Evolutionary conservation across 805 yeast genomes (phyloP), one percentile per base, ranked within the genome.

Genomic region (Yarrowia yakushimensis): DNA sequence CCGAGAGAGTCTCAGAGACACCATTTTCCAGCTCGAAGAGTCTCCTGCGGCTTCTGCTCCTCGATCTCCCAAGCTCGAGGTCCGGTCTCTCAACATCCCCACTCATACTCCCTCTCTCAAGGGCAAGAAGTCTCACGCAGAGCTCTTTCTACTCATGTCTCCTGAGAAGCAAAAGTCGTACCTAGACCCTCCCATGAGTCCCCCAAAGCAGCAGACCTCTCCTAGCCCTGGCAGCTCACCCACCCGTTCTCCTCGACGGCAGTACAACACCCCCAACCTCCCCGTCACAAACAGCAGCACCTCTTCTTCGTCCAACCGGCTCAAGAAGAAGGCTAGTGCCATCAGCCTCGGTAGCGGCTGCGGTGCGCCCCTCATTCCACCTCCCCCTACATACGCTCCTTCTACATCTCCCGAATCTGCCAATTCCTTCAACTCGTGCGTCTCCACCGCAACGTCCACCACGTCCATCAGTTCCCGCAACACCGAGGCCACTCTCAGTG

Each of bases 401-500:
- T 55, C 61, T 31, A 55, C 48, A 10, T 55, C 61, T 12, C 61
- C 61, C 50, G 61, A 55, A 10, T 55, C 61, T 13, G 61, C 48
- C 30, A 55, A 55, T 23, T 59, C 62, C 30, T n/a, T 45, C 62
- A 59, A 45, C 28, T 59, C 62, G 39, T 33, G 42, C 22, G 43
- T 33, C 10, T 45, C 55, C n/a, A 59, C 59, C 11, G 41, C 59
- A 3, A 59, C 62, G 13, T 31, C 59, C 6, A 60, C 36, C 39
- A 45, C 45, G 13, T 36, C 42, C 15, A 22, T 45, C 30, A n/a
- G 28, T 45, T 42, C 64, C 7, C 33, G 41, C 15, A 23, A 34
- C 34, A 57, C 41, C 15, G 43, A 45, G 37, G 28, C 59, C 34
- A 43, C 66, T 4, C 57, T 65, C 13, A 48, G 64, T 20, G 68